A percentile compares a stretch with the other conserved stretches of the same genome.
Conservation (phyloP, 805 yeast genomes). For the Yamadazyma akitaensis region DNA sequence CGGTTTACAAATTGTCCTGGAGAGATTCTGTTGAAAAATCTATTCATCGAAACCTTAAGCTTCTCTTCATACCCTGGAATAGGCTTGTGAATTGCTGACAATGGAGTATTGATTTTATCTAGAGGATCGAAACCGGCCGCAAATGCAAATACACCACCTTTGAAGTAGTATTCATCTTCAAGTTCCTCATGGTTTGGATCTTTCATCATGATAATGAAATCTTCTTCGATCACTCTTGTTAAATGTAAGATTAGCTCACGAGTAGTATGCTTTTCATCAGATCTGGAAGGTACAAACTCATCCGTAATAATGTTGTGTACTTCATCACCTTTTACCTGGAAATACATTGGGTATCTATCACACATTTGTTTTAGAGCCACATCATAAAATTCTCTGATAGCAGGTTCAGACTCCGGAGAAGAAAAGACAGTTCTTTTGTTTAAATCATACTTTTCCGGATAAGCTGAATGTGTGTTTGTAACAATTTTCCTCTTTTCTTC, state of each 20-base stretch:
- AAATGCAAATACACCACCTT: conserved; percentile 44
- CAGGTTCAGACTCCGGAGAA: conserved; percentile 31
- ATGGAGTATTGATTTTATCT: conserved; percentile 36
- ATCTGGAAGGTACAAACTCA: conserved; percentile 15
- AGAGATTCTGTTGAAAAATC: conserved; percentile 32
- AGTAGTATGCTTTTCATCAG: conserved; percentile 10
- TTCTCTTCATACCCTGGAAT: conserved; percentile 41
- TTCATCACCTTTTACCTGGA: conserved; percentile 16
- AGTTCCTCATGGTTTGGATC: conserved; percentile 30
- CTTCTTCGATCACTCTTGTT: conserved; percentile 37
- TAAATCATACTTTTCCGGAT: conserved; percentile 25
- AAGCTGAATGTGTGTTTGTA: conserved; percentile 31
- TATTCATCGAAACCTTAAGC: conserved; percentile 39
- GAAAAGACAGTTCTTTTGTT: conserved; percentile 28
- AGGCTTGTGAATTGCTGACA: conserved; percentile 38
- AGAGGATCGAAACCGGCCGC: conserved; percentile 44
- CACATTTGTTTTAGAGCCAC: conserved; percentile 30
- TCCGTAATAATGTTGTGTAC: conserved; percentile 28
- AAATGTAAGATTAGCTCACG: conserved; percentile 20
- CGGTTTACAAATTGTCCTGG: conserved; percentile 40
- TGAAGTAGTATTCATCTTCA: conserved; percentile 39
- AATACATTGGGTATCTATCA: conserved; percentile 39
- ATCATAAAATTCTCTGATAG: conserved; percentile 35
- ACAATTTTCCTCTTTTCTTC: conserved; percentile 27
- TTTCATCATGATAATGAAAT: conserved; percentile 36